Evolutionary conservation across 23 red algal genomes (phyloP), one percentile per base, ranked within the genome.

Genomic region (Gracilariopsis chorda): DNA sequence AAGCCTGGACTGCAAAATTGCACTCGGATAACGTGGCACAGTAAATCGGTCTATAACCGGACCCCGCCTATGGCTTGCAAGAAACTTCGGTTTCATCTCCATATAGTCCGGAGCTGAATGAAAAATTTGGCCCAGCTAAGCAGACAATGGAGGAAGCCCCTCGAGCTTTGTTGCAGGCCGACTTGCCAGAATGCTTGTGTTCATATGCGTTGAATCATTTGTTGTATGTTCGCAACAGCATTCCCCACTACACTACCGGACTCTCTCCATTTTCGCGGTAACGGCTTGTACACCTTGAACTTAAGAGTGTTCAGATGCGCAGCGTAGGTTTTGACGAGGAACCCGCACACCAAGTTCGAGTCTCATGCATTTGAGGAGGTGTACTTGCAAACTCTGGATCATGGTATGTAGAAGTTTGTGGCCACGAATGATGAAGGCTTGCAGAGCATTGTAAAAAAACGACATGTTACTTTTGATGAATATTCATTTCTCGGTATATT

Each of bases 21-120:
- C 77, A 58, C 51, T 82, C 77, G 14, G 77, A 82, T 82, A 14
- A 33, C 25, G 48, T 49, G 28, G 29, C 56, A 21, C 47, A 82
- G 25, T 82, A 82, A 27, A 43, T 56, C 0, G 48, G 13, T 19
- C 33, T 82, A n/a, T 49, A 82, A 51, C 13, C 56, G 19, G 20
- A 77, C 24, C 9, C 12, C 12, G 2, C 32, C 60, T 35, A 34
- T 33, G 23, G 4, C 32, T 65, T 65, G 32, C 28, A 65, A 14
- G 3, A 34, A 4, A 65, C 60, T 2, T 77, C 46, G 30, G 40
- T 49, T 29, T 43, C 70, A 49, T 39, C 70, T 27, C 70, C 37
- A 36, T 77, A 77, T 39, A 77, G 25, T 28, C 70, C 20, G 21
- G 70, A 77, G 39, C 70, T 37, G 7, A 77, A 77, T 47, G 70